Conservation (phyloP, 2,329 filamentous ascomycete species). For the Penicillium capsulatum region DNA sequence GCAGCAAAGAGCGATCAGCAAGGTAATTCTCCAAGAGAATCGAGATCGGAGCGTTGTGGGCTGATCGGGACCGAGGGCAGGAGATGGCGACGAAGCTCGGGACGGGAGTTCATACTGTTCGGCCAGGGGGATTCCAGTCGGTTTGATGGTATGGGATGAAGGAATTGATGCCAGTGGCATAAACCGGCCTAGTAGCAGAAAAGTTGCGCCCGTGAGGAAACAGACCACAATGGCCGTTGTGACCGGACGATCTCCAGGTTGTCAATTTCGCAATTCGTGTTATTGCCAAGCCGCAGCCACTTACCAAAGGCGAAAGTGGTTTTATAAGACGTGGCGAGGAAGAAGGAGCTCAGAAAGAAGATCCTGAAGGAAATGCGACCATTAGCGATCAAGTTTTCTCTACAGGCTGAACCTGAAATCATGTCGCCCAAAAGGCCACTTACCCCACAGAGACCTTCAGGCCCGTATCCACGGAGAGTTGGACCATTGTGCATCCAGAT, state of each 20-base stretch:
- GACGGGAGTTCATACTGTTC: conserved; percentile 26
- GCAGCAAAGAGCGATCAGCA: conserved; percentile 8
- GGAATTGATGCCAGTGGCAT: conserved; percentile 23
- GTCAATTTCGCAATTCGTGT: too few species aligned
- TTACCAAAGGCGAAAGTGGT: conserved; percentile 41
- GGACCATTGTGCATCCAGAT: conserved; percentile 24
- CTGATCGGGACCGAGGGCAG: conserved; percentile 7
- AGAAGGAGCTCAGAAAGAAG: conserved; percentile 34
- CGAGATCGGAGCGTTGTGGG: conserved; percentile 4
- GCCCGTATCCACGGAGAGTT: conserved; percentile 28
- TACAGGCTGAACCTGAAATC: conserved; percentile 2
- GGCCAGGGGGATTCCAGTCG: conserved; percentile 27
- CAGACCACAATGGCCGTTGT: conserved; percentile 43
- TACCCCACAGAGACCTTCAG: conserved; percentile 34
- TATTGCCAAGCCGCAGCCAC: too few species aligned
- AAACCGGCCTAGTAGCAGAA: conserved; percentile 38
- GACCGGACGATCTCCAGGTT: conserved; percentile 43
- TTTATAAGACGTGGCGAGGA: conserved; percentile 34
- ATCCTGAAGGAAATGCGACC: conserved; percentile 18
- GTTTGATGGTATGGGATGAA: conserved; percentile 23
- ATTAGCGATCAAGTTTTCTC: conserved; percentile 20
- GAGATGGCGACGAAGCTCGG: conserved; percentile 11
- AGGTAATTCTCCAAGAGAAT: conserved; percentile 16
- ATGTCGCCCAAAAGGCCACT: conserved; percentile 6
- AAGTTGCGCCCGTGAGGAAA: conserved; percentile 36